A percentile compares a stretch with the other conserved stretches of the same genome.
These are phyloP conservation scores for Inga leiocalycina DNA, from an alignment of 306 rosid species.

Conservation along the genomic window DNA sequence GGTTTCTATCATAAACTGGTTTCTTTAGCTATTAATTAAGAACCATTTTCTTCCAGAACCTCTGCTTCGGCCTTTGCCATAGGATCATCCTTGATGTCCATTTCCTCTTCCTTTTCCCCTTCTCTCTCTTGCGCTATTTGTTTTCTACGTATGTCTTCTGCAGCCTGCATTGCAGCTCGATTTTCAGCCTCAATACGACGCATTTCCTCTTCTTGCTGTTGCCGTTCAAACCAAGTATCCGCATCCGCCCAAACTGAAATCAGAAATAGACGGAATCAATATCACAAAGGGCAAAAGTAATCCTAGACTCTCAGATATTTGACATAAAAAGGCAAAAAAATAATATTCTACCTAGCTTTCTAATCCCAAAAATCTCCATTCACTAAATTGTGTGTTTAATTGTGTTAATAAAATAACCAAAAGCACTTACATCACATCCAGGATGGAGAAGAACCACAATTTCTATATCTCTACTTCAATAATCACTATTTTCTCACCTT, in stretches of 20 bases:
- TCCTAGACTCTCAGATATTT: background rate
- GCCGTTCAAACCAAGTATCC: slow-evolving; percentile 97
- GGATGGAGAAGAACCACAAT: background rate
- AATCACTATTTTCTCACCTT: background rate
- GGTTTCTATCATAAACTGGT: slow-evolving; percentile 25
- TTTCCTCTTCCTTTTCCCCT: slow-evolving; percentile 85
- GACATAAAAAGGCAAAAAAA: background rate
- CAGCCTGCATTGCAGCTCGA: slow-evolving; percentile 83
- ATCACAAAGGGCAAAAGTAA: background rate
- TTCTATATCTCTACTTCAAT: background rate
- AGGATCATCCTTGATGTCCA: slow-evolving; percentile 64
- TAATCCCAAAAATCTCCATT: slow-evolving; percentile 5
- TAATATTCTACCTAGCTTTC: background rate
- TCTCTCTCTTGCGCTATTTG: slow-evolving; percentile 71
- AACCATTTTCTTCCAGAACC: slow-evolving; percentile 47
- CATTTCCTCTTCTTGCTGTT: slow-evolving; percentile 98
- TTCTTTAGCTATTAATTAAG: slow-evolving; percentile 5
- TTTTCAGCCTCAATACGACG: slow-evolving; percentile 77
- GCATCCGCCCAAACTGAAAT: slow-evolving; percentile 96
- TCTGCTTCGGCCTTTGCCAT: slow-evolving; percentile 90
- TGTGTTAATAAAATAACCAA: background rate
- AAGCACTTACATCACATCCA: background rate
- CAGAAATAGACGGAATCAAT: slow-evolving; percentile 15
- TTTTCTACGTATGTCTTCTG: slow-evolving; percentile 85
- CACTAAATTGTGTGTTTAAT: background rate